Base-by-base conservation (phyloP, 2,329 filamentous ascomycete genomes). In the Ascochyta pisi region DNA sequence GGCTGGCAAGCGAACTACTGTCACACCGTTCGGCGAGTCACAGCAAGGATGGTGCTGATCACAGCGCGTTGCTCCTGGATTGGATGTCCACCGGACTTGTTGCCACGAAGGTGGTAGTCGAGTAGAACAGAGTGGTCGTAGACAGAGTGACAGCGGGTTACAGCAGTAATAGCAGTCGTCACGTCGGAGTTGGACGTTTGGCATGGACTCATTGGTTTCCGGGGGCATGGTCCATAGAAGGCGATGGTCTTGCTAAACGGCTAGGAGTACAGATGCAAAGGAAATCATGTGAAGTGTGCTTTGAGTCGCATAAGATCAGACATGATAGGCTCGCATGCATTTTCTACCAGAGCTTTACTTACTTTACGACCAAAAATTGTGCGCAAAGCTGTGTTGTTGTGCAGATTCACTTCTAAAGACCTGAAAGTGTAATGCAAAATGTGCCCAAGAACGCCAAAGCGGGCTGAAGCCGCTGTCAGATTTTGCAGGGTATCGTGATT, bases 401-500 rank as follows among this genome's bases (percentile, higher is more conserved):
- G 31, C 42, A 16, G 26, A 41, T 35, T 23, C 19, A 45, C 47
- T 31, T 55, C 37, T 45, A 38, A 41, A 22, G 19, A 44, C 40
- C 13, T 45, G 46, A 23, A 16, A 45, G 38, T 40, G 29, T 27
- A 42, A 10, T 42, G 45, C 44, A 23, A 15, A 22, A 38, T 13
- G n/a, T 24, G 22, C 45, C 44, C 31, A 46, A 44, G 33, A 61
- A 58, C 51, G 58, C 58, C 58, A 41, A 47, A 43, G 49, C 49
- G 35, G 50, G 15, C 37, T 24, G 38, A 43, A 56, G 44, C 55
- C 51, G 48, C 54, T 27, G 16, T 46, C 29, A 44, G 16, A 15
- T 24, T 43, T 40, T 24, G 26, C 29, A 55, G 58, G 63, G 62
- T 66, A 66, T 65, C 62, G 55, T 57, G 40, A 52, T 51, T 26